Percentiles rank a stretch among this genome's conserved stretches.
Evolutionary conservation across 257 asterid genomes (phyloP).

Genomic region (Solanum tarapatanum): DNA sequence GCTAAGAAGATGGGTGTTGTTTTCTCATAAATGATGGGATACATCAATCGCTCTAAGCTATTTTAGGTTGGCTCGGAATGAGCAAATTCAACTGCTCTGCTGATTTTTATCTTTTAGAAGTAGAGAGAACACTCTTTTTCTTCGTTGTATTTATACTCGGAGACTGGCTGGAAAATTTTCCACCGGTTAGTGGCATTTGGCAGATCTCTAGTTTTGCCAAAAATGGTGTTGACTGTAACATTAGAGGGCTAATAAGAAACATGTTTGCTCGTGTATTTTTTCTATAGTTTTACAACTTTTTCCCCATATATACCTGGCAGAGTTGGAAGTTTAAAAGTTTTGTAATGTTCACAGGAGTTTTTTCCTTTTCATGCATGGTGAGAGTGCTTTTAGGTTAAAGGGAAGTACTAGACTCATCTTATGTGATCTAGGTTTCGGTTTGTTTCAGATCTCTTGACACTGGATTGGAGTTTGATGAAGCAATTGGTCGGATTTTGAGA

Average conservation of each 20-base stretch:
- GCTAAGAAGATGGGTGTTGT: constrained; percentile 89
- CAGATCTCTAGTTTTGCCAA: neutral
- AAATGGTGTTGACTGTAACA: constrained; percentile 6
- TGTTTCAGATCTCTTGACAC: neutral
- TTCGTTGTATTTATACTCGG: constrained; percentile 10
- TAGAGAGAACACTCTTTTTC: constrained; percentile 14
- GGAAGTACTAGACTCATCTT: neutral
- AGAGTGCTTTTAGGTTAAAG: neutral
- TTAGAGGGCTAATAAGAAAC: constrained; percentile 6
- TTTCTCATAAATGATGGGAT: constrained; percentile 29
- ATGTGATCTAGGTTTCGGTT: neutral
- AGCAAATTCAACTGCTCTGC: constrained; percentile 32
- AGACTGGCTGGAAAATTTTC: constrained; percentile 15
- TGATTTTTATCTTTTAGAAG: constrained; percentile 36
- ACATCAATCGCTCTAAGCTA: neutral
- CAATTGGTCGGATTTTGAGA: neutral
- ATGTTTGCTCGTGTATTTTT: neutral
- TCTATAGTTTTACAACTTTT: neutral
- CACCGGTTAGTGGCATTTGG: neutral
- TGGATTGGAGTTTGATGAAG: neutral
- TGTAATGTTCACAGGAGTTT: neutral
- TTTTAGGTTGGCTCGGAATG: constrained; percentile 14
- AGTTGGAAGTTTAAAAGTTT: neutral
- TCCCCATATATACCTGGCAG: neutral
- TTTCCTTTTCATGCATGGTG: neutral